These are phyloP conservation scores for Scleroderma citrinum DNA, from an alignment of 768 basidiomycete species.

Conservation along the genomic window DNA sequence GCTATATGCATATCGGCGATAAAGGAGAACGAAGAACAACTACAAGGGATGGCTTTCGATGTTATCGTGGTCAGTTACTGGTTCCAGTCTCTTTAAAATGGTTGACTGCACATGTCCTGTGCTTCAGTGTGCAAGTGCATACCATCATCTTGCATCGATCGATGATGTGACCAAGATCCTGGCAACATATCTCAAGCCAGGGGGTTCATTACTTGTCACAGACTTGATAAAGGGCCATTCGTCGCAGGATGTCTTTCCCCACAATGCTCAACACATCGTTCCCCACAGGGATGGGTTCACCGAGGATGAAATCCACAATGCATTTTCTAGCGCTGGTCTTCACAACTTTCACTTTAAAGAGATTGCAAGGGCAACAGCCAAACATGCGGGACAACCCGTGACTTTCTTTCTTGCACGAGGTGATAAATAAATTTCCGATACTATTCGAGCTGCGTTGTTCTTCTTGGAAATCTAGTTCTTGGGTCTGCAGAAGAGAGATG, in stretches of 20 bases:
- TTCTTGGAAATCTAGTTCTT: no score
- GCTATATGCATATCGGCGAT: constrained; percentile 47
- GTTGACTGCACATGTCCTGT: background rate
- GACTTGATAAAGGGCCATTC: constrained; percentile 40
- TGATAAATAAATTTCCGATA: constrained; percentile 24
- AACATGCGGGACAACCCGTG: constrained; percentile 27
- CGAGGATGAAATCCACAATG: constrained; percentile 39
- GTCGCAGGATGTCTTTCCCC: constrained; percentile 22
- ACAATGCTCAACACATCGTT: constrained; percentile 40
- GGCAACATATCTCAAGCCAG: constrained; percentile 53
- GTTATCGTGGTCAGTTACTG: constrained; percentile 55
- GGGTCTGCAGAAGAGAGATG: no score
- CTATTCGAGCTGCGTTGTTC: constrained; percentile 8
- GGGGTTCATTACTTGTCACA: constrained; percentile 52
- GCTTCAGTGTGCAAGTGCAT: constrained; percentile 53
- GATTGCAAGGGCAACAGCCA: constrained; percentile 27
- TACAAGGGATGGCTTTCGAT: constrained; percentile 57
- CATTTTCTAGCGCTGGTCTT: constrained; percentile 53
- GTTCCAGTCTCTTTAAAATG: background rate
- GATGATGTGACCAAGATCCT: constrained; percentile 46
- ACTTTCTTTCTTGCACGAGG: constrained; percentile 57
- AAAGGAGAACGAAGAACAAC: constrained; percentile 40
- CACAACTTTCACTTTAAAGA: constrained; percentile 36
- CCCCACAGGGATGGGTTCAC: constrained; percentile 50
- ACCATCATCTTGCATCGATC: constrained; percentile 56